Percentiles rank a stretch among this genome's conserved stretches.
Conservation (phyloP, 2,329 filamentous ascomycete species). For the Colletotrichum abscissum region DNA sequence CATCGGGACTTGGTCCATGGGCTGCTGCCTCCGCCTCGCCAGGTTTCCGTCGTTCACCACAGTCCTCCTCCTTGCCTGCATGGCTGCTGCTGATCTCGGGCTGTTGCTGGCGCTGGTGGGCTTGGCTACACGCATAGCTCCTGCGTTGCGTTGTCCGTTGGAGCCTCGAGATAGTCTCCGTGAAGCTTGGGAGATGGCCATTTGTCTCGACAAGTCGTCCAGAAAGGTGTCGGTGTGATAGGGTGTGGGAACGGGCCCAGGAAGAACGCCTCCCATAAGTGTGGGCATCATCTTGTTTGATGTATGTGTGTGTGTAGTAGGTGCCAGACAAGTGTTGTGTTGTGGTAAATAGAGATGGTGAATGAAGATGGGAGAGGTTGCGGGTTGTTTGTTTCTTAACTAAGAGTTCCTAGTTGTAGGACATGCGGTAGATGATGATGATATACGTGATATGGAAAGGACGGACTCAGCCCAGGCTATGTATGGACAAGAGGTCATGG, state of each 20-base stretch:
- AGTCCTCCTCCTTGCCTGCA: conserved; percentile 65
- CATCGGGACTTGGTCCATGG: conserved; percentile 55
- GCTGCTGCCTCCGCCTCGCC: conserved; percentile 58
- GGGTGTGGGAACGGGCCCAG: conserved; percentile 42
- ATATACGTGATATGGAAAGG: conserved; percentile 26
- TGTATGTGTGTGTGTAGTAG: background rate
- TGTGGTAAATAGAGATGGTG: background rate
- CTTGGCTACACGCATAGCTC: conserved; percentile 71
- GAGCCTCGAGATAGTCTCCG: conserved; percentile 62
- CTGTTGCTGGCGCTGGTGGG: conserved; percentile 77
- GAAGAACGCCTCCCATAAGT: conserved; percentile 46
- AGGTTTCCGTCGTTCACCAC: conserved; percentile 62
- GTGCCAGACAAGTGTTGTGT: background rate
- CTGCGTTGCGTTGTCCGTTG: conserved; percentile 60
- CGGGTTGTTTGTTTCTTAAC: background rate
- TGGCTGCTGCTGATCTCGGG: conserved; percentile 64
- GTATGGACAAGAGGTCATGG: conserved; percentile 41
- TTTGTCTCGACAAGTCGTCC: conserved; percentile 64
- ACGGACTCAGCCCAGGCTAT: conserved; percentile 40
- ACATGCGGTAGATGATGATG: conserved; percentile 16
- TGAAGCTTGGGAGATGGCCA: conserved; percentile 57
- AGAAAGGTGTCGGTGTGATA: conserved; percentile 57
- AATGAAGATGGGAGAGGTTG: background rate
- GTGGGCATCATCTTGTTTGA: conserved; percentile 47
- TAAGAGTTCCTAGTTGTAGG: background rate